These are phyloP conservation scores for Aspergillus heteromorphus DNA, from an alignment of 495 filamentous ascomycete genomes.

Conservation along the genomic window DNA sequence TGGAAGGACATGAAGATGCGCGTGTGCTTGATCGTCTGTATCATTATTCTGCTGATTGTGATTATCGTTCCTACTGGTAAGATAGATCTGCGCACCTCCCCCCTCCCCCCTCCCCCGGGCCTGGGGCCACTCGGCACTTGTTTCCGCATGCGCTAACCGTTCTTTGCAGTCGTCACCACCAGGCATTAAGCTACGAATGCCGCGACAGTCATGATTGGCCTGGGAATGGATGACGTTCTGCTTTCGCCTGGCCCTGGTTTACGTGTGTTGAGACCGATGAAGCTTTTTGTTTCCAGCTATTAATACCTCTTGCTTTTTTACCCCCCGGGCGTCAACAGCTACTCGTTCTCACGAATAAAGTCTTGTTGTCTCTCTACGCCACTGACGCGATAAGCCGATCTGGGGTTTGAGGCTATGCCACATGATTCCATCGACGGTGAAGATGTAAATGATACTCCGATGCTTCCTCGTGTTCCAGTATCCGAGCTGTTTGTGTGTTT, in stretches of 20 bases:
- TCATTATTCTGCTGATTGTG: slow-evolving; percentile 82
- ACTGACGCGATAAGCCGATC: slow-evolving; percentile 29
- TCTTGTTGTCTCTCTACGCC: slow-evolving; percentile 30
- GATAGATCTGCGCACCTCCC: slow-evolving; percentile 20
- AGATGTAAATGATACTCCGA: slow-evolving; percentile 47
- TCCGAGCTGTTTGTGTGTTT: slow-evolving; percentile 22
- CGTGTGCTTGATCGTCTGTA: slow-evolving; percentile 84
- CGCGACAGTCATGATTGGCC: slow-evolving; percentile 25
- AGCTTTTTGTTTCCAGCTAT: slow-evolving; percentile 35
- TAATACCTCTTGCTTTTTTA: slow-evolving; percentile 42
- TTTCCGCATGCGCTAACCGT: slow-evolving; percentile 14
- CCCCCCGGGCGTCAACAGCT: slow-evolving; percentile 27
- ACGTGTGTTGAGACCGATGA: slow-evolving; percentile 27
- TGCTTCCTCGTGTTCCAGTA: slow-evolving; percentile 35
- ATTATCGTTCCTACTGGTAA: slow-evolving; percentile 88
- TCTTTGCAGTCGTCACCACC: slow-evolving; percentile 25
- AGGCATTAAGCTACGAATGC: slow-evolving; percentile 25
- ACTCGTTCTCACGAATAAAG: slow-evolving; percentile 38
- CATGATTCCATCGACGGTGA: slow-evolving; percentile 29
- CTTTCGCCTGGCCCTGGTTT: slow-evolving; percentile 24
- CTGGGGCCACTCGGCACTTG: not conserved
- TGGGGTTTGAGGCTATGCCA: slow-evolving; percentile 19
- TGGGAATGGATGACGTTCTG: slow-evolving; percentile 25
- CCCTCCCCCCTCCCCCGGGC: too few species aligned
- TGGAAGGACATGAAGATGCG: slow-evolving; percentile 99